Conservation (phyloP, 108 stramenopile species). For the Nitzschia sp. region DNA sequence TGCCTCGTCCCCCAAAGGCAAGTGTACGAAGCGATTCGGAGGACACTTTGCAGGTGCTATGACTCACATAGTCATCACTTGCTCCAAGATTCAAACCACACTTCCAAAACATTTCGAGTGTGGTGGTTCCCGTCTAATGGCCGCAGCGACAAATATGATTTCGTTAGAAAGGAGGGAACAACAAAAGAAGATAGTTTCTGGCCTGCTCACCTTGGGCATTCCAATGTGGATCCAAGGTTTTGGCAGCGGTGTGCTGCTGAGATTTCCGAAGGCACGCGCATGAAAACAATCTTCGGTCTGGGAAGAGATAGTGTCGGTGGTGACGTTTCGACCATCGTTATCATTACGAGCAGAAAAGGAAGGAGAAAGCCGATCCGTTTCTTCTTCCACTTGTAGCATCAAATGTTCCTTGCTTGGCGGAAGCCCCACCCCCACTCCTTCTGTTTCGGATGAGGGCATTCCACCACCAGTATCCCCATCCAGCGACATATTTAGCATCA, state of each 20-base stretch:
- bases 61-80: not conserved
- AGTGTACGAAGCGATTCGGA: not conserved
- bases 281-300: not conserved
- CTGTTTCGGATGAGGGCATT: too few relatives aligned
- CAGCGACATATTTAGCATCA: too few relatives aligned
- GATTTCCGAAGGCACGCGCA: not conserved
- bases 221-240: slow-evolving; percentile 15
- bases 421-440: too few relatives aligned
- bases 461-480: too few relatives aligned
- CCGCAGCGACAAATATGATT: too few relatives aligned
- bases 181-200: too few relatives aligned
- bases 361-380: not conserved
- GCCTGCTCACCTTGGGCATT: too few relatives aligned
- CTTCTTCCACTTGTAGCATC: not conserved
- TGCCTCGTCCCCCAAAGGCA: not conserved
- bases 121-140: slow-evolving; percentile 9
- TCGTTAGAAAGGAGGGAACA: too few relatives aligned
- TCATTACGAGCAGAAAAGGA: too few relatives aligned
- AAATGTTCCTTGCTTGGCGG: too few relatives aligned
- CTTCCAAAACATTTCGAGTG: slow-evolving; percentile 1
- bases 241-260: not conserved
- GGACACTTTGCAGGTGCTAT: not conserved
- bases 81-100: not conserved
- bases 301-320: too few relatives aligned
- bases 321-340: too few relatives aligned